Base-by-base conservation (phyloP, 768 basidiomycete genomes). In the Boletus reticuloceps region DNA sequence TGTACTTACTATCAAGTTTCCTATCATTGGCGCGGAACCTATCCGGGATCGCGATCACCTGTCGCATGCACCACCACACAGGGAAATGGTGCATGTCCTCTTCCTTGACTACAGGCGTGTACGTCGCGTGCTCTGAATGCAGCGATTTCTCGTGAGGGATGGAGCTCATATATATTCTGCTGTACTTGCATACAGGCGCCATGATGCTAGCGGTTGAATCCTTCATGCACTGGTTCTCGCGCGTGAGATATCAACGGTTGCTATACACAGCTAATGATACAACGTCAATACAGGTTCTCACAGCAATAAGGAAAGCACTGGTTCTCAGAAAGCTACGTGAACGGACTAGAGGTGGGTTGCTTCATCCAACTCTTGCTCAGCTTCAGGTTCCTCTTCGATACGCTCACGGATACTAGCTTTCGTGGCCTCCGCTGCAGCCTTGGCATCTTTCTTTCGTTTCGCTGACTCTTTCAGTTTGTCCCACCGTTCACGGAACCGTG, bases 381-480 rank as follows among this genome's bases (percentile, higher is more conserved):
- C 76, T 62, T 84, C 82, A 5, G 82, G 82, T 48, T 84, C 82
- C 64, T 83, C 82, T 37, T 86, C 80, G 51, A 93, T 94, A 47
- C 81, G 79, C 54, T 90, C 87, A 57, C 82, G 77, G 40, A 85
- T 77, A 31, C 74, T 70, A 22, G 75, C 61, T 38, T 73, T 71
- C 62, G 77, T 64, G 17, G 73, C 75, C 20, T 77, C 80, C 17
- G 79, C 77, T 10, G 79, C 81, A 14, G 74, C 77, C 62, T 80
- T 82, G 48, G 85, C 85, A 64, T 89, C 88, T 68, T 91, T 89
- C 74, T 93, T 92, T 56, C 88, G 83, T 70, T 86, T 91, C 9
- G 90, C 88, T 27, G 88, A 88, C 64, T 94, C 92, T 68, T 94
- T 94, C 53, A 94, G 75, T 69, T 91, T 92, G 67, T 90, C 89